Evolutionary conservation across 139 green algal genomes (phyloP), one percentile per base, ranked within the genome.

Genomic region (Chlorella sorokiniana): DNA sequence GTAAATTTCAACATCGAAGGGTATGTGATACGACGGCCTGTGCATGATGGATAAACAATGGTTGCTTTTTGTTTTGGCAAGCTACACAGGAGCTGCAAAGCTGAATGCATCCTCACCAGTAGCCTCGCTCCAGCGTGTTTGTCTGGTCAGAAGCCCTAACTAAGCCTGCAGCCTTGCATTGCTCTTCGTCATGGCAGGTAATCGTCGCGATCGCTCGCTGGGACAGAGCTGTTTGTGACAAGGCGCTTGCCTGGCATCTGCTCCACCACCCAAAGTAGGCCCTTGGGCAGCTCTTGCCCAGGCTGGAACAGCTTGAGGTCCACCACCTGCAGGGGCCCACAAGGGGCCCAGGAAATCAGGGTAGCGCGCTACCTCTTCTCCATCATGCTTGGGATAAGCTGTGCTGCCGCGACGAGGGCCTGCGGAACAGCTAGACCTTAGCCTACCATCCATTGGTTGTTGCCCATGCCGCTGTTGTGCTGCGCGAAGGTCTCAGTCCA

Each of bases 381-480:
- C 54, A 63, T n/a, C 11, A 22, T 5, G 54, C 5, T 63, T 38
- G 27, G 59, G 59, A 10, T 67, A 37, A 10, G 59, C 4, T 35
- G 7, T 23, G 4, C 5, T 61, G 52, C 25, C 22, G 52, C 52
- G 7, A 23, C 22, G 22, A 61, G 11, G 22, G 61, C 16, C 64
- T 4, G 65, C 38, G 3, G 35, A 7, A 41, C 4, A 42, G 54
- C 5, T 16, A n/a, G 48, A 25, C 54, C 37, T 38, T 31, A 37
- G 14, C 71, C 16, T 61, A 96, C 83, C 85, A 93, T 90, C 79
- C 91, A 95, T 79, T 93, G 91, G 83, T 93, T 94, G 84, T 95
- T 94, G 84, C 93, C 91, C 5, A 85, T 91, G 69, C 79, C 87
- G 25, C 42, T 83, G 84, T 95, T 93, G 80, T 93, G 76, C 7